These are phyloP conservation scores for Arthrobotrys conoides DNA, from an alignment of 2,329 filamentous ascomycete species.

Conservation along the genomic window DNA sequence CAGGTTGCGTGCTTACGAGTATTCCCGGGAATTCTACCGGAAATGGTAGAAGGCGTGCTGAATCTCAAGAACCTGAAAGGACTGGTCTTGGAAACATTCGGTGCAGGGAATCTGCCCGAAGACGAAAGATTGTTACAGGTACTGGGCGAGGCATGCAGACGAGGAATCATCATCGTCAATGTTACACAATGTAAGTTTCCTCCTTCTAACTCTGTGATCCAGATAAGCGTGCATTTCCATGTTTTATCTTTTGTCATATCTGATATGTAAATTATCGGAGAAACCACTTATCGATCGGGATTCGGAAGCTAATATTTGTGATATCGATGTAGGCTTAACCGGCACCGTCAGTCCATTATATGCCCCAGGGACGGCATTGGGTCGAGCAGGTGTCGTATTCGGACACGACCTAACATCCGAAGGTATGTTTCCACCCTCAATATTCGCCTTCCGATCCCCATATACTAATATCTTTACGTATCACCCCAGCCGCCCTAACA, in stretches of 20 bases:
- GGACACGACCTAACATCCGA: slow-evolving; percentile 91
- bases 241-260: slow-evolving; percentile 65
- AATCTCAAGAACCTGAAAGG: slow-evolving; percentile 82
- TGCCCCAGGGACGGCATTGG: slow-evolving; percentile 81
- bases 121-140: slow-evolving; percentile 85
- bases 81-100: slow-evolving; percentile 90
- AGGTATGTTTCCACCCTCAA: slow-evolving; percentile 62
- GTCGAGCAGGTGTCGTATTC: slow-evolving; percentile 87
- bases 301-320: background rate
- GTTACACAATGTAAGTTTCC: slow-evolving; percentile 83
- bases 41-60: slow-evolving; percentile 90
- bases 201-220: slow-evolving; percentile 64
- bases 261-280: background rate
- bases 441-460: background rate
- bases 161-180: slow-evolving; percentile 89
- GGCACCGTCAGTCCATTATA: slow-evolving; percentile 84
- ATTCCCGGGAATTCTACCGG: slow-evolving; percentile 92
- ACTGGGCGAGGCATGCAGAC: slow-evolving; percentile 80
- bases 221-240: slow-evolving; percentile 14
- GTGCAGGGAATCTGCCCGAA: slow-evolving; percentile 90
- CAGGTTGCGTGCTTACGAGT: slow-evolving; percentile 90
- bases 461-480: slow-evolving; percentile 2
- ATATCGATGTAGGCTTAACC: slow-evolving; percentile 68
- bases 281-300: background rate
- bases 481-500: slow-evolving; percentile 78